A percentile compares a stretch with the other conserved stretches of the same genome.
Evolutionary conservation across 2,329 filamentous ascomycete species (phyloP).

Genomic region (Chaetomiaceae sp.): DNA sequence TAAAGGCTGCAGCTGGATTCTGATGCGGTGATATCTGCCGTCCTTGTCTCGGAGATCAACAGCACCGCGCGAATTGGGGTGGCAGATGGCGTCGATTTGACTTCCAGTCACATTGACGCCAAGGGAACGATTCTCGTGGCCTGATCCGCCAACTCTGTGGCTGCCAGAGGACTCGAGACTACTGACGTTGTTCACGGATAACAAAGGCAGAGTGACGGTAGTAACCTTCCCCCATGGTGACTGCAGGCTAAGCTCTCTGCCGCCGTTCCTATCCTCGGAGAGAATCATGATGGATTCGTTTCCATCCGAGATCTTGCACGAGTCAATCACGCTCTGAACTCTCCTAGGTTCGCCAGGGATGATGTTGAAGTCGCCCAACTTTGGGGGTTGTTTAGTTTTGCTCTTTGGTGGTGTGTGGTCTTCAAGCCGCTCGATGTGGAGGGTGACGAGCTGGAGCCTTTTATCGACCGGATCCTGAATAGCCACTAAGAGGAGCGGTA

Average conservation of each 20-base stretch:
- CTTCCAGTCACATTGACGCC: conserved; percentile 45
- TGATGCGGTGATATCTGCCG: conserved; percentile 59
- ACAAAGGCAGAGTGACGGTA: conserved; percentile 58
- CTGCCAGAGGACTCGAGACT: conserved; percentile 54
- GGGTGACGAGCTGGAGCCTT: conserved; percentile 61
- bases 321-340: conserved; percentile 66
- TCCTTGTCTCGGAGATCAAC: conserved; percentile 64
- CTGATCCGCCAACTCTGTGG: conserved; percentile 47
- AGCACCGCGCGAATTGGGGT: conserved; percentile 55
- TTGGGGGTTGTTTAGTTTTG: conserved; percentile 25
- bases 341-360: conserved; percentile 50
- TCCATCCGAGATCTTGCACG: conserved; percentile 66
- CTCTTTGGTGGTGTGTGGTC: conserved; percentile 31
- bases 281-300: conserved; percentile 64
- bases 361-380: conserved; percentile 40
- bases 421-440: conserved; percentile 49
- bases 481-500: conserved; percentile 58
- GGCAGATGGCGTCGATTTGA: conserved; percentile 51
- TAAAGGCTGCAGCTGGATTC: conserved; percentile 62
- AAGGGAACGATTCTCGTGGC: conserved; percentile 41
- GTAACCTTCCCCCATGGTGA: conserved; percentile 70
- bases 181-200: conserved; percentile 57
- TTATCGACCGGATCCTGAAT: conserved; percentile 67
- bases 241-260: conserved; percentile 65
- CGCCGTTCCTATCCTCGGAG: conserved; percentile 59